Base-by-base conservation (phyloP, 2,329 filamentous ascomycete species). In the Elsinoe perseae region DNA sequence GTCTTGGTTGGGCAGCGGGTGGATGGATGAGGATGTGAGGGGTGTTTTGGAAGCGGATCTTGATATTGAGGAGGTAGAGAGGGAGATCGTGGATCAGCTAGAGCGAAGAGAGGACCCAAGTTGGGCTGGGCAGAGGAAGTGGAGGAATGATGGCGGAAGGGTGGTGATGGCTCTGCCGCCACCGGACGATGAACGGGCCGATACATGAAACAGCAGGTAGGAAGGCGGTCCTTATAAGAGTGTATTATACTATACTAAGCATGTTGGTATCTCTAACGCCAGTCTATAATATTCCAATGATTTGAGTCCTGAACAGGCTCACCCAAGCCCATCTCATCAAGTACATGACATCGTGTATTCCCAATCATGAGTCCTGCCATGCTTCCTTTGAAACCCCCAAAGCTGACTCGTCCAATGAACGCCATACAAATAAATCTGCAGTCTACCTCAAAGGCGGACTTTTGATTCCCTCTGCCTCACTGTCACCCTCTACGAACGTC, bases 401-500 rank as follows among this genome's bases (percentile, higher is more conserved):
- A 23, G 18, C 10, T 14, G 8, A 43, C 40, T 4, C 14, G 16
- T 10, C 14, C 16, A 16, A 16, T 10, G 2, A 20, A 43, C 18
- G 21, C 23, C 20, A 21, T 23, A 18, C 40, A 44, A 23, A n/a
- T 5, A 43, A 23, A 44, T 23, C 20, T 4, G 23, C 2, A 12
- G 9, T 4, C 40, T 44, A 44, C 25, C 30, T 50, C 46, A 50
- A 34, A 3, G 46, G n/a, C 25, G 18, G 18, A 18, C 46, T 34
- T 27, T 48, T 36, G n/a, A 44, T 57, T 48, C 46, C 43, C n/a
- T 60, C 64, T n/a, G 46, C 59, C 54, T 80, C 80, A 20, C 70
- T 73, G 38, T 80, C 78, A 28, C 81, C 78, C 27, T 88, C 89
- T 18, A 96, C 80, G 70, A 96, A 89, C 0, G 91, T 96, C 92